phyloP scores from a whole-genome alignment of 2,329 filamentous ascomycete species.

The Chaetomium globosum region DNA sequence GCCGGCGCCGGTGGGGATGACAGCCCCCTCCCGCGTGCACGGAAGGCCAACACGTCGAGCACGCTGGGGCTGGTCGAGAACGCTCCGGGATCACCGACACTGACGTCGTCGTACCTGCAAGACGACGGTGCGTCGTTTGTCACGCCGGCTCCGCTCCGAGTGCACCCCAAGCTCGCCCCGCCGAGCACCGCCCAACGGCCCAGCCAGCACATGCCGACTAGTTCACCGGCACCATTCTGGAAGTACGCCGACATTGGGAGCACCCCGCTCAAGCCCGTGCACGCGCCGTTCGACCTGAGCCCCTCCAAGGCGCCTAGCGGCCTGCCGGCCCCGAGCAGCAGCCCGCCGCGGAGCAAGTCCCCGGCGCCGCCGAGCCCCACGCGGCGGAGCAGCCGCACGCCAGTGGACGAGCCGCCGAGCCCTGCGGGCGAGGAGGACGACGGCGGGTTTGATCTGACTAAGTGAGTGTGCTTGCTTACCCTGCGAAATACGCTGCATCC shows the following conservation, averaged over 20 bases:
- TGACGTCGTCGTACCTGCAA: slow-evolving; percentile 64
- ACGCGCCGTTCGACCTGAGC: slow-evolving; percentile 57
- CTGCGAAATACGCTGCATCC: too few relatives aligned
- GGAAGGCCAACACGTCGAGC: slow-evolving; percentile 50
- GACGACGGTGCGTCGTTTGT: slow-evolving; percentile 65
- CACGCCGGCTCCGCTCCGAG: slow-evolving; percentile 72
- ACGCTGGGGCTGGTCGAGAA: slow-evolving; percentile 53
- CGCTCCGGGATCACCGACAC: slow-evolving; percentile 60
- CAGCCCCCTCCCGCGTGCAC: slow-evolving; percentile 63
- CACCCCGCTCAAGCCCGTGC: slow-evolving; percentile 62
- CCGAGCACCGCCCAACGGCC: slow-evolving; percentile 80
- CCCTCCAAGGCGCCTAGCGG: slow-evolving; percentile 54
- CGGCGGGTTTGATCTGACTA: slow-evolving; percentile 60
- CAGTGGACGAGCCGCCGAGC: slow-evolving; percentile 37
- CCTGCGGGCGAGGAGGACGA: slow-evolving; percentile 50
- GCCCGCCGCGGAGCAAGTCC: slow-evolving; percentile 58
- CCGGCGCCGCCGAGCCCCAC: slow-evolving; percentile 57
- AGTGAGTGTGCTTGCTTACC: slow-evolving; percentile 49
- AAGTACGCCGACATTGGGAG: slow-evolving; percentile 78
- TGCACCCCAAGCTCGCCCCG: slow-evolving; percentile 74
- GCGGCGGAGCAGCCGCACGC: slow-evolving; percentile 37
- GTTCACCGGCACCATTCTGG: slow-evolving; percentile 85
- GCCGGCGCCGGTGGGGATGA: slow-evolving; percentile 55
- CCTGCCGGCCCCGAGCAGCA: slow-evolving; percentile 57
- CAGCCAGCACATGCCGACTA: slow-evolving; percentile 83